A percentile compares a stretch with the other conserved stretches of the same genome.
These are phyloP conservation scores for bread wheat (Triticum aestivum) DNA, from an alignment of 176 grass and related monocot genomes.

Conservation along the genomic window DNA sequence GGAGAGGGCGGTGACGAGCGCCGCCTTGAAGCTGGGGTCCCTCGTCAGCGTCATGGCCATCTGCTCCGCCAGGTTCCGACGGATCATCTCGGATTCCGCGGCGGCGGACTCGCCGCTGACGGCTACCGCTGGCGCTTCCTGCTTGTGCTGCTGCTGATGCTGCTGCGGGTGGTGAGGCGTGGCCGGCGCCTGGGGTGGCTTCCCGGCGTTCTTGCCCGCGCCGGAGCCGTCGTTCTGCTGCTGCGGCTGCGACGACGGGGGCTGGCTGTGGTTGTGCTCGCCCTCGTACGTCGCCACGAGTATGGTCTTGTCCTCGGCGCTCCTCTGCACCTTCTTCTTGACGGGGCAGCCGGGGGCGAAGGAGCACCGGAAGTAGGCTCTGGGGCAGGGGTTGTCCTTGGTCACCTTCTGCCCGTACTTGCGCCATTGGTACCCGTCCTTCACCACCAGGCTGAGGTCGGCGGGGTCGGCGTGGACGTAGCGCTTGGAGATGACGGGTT, in stretches of 20 bases:
- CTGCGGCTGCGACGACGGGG: background rate
- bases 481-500: slow-evolving; percentile 52
- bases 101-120: background rate
- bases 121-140: background rate
- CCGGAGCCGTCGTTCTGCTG: background rate
- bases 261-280: slow-evolving; percentile 80
- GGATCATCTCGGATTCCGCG: slow-evolving; percentile 33
- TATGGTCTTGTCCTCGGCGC: slow-evolving; percentile 62
- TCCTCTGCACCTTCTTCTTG: slow-evolving; percentile 93
- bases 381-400: slow-evolving; percentile 84
- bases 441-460: slow-evolving; percentile 73
- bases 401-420: slow-evolving; percentile 98
- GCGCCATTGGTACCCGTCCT: slow-evolving; percentile 89
- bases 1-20: slow-evolving; percentile 67
- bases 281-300: slow-evolving; percentile 93
- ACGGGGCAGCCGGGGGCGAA: slow-evolving; percentile 76
- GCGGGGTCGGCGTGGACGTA: slow-evolving; percentile 65
- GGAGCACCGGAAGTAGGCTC: slow-evolving; percentile 90
- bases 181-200: slow-evolving; percentile 10
- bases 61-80: slow-evolving; percentile 60
- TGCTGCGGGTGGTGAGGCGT: background rate
- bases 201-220: slow-evolving; percentile 29
- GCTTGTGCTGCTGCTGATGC: background rate
- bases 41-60: slow-evolving; percentile 81
- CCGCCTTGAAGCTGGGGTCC: slow-evolving; percentile 78